Evolutionary conservation across 768 basidiomycete species (phyloP).

Genomic region (Suillus ampliporus): DNA sequence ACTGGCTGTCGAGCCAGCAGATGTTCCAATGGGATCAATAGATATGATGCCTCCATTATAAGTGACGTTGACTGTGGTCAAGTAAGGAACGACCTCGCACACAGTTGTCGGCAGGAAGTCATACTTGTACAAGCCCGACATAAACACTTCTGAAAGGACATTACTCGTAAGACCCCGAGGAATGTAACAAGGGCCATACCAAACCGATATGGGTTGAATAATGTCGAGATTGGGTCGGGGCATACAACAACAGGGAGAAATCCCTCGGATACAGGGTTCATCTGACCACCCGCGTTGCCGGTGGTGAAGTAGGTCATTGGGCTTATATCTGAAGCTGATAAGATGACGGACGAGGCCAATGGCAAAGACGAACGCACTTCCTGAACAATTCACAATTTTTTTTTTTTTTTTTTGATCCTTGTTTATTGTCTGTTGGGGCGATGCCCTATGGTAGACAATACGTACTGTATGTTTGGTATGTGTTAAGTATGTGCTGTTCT

Average conservation of each 20-base stretch:
- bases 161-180: slow-evolving; percentile 11
- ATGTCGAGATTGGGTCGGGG: neutral
- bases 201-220: slow-evolving; percentile 5
- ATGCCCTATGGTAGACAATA: no score
- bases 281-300: neutral
- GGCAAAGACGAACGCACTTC: slow-evolving; percentile 4
- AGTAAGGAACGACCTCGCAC: slow-evolving; percentile 18
- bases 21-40: neutral
- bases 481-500: no score
- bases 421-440: no score
- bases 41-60: slow-evolving; percentile 14
- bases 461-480: no score
- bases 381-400: slow-evolving; percentile 4
- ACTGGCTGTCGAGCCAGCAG: neutral
- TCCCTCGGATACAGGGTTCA: neutral
- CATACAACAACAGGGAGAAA: slow-evolving; percentile 15
- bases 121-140: slow-evolving; percentile 18
- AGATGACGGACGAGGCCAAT: neutral
- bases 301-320: neutral
- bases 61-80: slow-evolving; percentile 18
- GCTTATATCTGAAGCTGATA: neutral
- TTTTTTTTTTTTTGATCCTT: no score
- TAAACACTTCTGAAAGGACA: neutral
- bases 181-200: neutral
- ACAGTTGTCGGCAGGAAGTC: slow-evolving; percentile 15